phyloP scores from a whole-genome alignment of 805 yeast species.

The Teunomyces cretensis region DNA sequence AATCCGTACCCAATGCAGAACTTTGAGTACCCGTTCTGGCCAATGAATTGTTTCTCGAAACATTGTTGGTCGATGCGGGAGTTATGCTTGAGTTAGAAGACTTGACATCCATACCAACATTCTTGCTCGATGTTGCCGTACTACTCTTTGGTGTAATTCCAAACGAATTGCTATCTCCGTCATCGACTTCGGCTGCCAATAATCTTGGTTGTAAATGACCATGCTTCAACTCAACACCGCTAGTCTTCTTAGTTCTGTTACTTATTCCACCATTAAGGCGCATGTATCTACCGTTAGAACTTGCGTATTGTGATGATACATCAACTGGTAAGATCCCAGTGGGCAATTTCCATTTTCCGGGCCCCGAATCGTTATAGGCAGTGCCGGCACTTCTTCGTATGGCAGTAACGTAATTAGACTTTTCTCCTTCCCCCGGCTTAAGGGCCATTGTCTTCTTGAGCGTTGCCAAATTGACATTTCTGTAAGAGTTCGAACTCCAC shows the following conservation, averaged over 20 bases:
- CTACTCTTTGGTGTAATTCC: slow-evolving; percentile 6
- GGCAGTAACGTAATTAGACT: slow-evolving; percentile 48
- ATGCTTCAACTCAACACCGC: slow-evolving; percentile 58
- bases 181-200: slow-evolving; percentile 75
- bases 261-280: slow-evolving; percentile 21
- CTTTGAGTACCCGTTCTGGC: slow-evolving; percentile 31
- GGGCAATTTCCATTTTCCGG: slow-evolving; percentile 51
- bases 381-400: slow-evolving; percentile 47
- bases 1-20: slow-evolving; percentile 17
- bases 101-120: slow-evolving; percentile 3
- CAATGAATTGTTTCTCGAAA: slow-evolving; percentile 29
- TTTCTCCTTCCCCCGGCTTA: slow-evolving; percentile 50
- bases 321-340: slow-evolving; percentile 54
- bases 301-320: slow-evolving; percentile 5
- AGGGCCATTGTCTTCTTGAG: slow-evolving; percentile 35
- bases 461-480: slow-evolving; percentile 38
- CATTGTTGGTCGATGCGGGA: slow-evolving; percentile 9
- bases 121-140: slow-evolving; percentile 4
- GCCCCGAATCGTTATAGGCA: slow-evolving; percentile 47
- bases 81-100: slow-evolving; percentile 16
- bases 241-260: slow-evolving; percentile 26
- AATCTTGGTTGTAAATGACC: slow-evolving; percentile 64
- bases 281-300: slow-evolving; percentile 23
- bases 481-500: slow-evolving; percentile 29
- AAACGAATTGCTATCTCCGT: slow-evolving; percentile 41